These are phyloP conservation scores for Boletus subcaerulescens DNA, from an alignment of 768 basidiomycete species.

Conservation along the genomic window DNA sequence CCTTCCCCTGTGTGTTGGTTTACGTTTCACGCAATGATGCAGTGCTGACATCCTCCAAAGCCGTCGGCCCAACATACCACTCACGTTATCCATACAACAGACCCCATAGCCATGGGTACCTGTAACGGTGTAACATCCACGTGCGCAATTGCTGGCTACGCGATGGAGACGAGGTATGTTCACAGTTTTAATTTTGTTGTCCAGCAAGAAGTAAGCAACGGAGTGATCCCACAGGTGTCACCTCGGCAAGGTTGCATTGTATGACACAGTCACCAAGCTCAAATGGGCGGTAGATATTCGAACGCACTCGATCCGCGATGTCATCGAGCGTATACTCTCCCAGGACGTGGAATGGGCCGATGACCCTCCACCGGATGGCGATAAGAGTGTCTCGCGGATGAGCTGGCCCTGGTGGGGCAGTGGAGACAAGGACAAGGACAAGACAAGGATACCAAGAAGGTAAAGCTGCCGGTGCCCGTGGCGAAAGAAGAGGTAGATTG, in stretches of 20 bases:
- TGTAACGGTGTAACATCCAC: slow-evolving; percentile 75
- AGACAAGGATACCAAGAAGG: slow-evolving; percentile 24
- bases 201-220: neutral
- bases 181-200: neutral
- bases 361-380: slow-evolving; percentile 13
- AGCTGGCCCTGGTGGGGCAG: slow-evolving; percentile 30
- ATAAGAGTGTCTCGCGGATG: neutral
- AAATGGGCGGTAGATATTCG: slow-evolving; percentile 77
- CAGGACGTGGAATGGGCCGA: slow-evolving; percentile 51
- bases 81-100: slow-evolving; percentile 90
- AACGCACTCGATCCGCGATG: slow-evolving; percentile 65
- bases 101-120: slow-evolving; percentile 86
- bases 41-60: slow-evolving; percentile 32
- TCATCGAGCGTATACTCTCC: slow-evolving; percentile 66
- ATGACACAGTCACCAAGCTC: slow-evolving; percentile 81
- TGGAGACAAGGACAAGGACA: slow-evolving; percentile 28
- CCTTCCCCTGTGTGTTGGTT: slow-evolving; percentile 68
- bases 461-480: slow-evolving; percentile 42
- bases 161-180: slow-evolving; percentile 64
- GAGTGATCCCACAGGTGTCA: slow-evolving; percentile 59
- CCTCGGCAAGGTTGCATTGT: slow-evolving; percentile 74
- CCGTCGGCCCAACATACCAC: slow-evolving; percentile 74
- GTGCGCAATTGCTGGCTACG: slow-evolving; percentile 85
- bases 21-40: neutral
- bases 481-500: slow-evolving; percentile 60